A percentile compares a stretch with the other conserved stretches of the same genome.
These are phyloP conservation scores for Penicillium antarcticum DNA, from an alignment of 495 filamentous ascomycete genomes.

Conservation along the genomic window DNA sequence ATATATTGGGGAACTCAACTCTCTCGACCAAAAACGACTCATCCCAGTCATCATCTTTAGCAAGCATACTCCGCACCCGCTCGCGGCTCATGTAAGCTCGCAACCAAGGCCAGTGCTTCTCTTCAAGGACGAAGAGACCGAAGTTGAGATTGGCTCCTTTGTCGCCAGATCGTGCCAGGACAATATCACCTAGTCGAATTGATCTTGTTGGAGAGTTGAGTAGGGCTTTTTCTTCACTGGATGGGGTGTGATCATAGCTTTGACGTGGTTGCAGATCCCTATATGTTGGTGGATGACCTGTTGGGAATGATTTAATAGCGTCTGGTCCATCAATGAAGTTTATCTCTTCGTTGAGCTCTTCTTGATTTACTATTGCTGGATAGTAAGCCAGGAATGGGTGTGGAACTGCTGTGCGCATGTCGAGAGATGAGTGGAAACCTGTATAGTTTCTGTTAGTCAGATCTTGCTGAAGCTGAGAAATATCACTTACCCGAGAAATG, in stretches of 20 bases:
- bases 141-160: slow-evolving; percentile 48
- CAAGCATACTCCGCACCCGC: slow-evolving; percentile 32
- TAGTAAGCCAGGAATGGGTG: slow-evolving; percentile 31
- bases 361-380: slow-evolving; percentile 26
- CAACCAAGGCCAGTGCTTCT: slow-evolving; percentile 43
- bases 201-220: neutral
- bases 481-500: slow-evolving; percentile 28
- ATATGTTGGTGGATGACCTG: slow-evolving; percentile 18
- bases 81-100: slow-evolving; percentile 35
- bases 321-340: slow-evolving; percentile 8
- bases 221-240: neutral
- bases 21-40: slow-evolving; percentile 39
- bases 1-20: slow-evolving; percentile 39
- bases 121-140: slow-evolving; percentile 41
- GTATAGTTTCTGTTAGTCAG: neutral
- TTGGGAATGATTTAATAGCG: slow-evolving; percentile 4
- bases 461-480: neutral
- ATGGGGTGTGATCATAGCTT: slow-evolving; percentile 12
- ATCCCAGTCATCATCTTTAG: slow-evolving; percentile 30
- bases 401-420: slow-evolving; percentile 29
- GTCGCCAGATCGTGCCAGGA: slow-evolving; percentile 45
- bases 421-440: slow-evolving; percentile 28
- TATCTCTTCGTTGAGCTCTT: slow-evolving; percentile 20
- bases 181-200: slow-evolving; percentile 37
- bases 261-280: slow-evolving; percentile 11